Percentiles rank a stretch among this genome's conserved stretches.
These are phyloP conservation scores for Ilyonectria destructans DNA, from an alignment of 2,329 filamentous ascomycete genomes.

Conservation along the genomic window DNA sequence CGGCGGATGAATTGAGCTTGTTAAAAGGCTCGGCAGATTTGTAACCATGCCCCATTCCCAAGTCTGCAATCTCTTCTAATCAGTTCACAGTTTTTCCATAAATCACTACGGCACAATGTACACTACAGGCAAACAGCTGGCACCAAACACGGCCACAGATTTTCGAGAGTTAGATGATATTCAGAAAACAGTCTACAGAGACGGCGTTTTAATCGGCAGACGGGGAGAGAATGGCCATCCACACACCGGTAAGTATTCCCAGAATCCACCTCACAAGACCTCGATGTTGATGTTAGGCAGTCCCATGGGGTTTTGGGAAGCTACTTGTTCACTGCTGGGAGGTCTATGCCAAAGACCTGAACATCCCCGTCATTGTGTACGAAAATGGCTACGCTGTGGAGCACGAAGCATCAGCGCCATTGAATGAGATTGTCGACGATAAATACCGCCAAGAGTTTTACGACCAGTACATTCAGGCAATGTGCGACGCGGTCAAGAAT, in stretches of 20 bases:
- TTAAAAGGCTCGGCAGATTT: constrained; percentile 19
- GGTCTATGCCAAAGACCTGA: constrained; percentile 13
- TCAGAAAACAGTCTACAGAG: constrained; percentile 12
- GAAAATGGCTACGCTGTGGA: constrained; percentile 20
- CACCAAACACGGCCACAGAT: not conserved
- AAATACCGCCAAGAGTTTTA: constrained; percentile 16
- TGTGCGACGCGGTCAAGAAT: constrained; percentile 15
- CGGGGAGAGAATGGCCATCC: constrained; percentile 20
- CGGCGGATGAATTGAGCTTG: not conserved
- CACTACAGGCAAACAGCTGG: constrained; percentile 7
- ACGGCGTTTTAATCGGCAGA: constrained; percentile 9
- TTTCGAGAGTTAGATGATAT: constrained; percentile 16
- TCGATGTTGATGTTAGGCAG: not conserved
- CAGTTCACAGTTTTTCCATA: constrained; percentile 4
- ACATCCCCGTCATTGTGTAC: constrained; percentile 19
- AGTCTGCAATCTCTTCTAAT: no score
- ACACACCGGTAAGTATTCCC: not conserved
- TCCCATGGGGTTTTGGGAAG: constrained; percentile 14
- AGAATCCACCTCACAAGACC: no score
- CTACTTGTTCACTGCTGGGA: constrained; percentile 19
- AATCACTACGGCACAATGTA: constrained; percentile 23
- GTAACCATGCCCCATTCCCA: not conserved
- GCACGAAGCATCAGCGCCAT: constrained; percentile 1
- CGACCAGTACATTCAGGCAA: constrained; percentile 11
- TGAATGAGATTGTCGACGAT: constrained; percentile 7